These are phyloP conservation scores for Umbelopsis ramanniana DNA, from an alignment of 192 early-diverging fungal genomes.

Conservation along the genomic window DNA sequence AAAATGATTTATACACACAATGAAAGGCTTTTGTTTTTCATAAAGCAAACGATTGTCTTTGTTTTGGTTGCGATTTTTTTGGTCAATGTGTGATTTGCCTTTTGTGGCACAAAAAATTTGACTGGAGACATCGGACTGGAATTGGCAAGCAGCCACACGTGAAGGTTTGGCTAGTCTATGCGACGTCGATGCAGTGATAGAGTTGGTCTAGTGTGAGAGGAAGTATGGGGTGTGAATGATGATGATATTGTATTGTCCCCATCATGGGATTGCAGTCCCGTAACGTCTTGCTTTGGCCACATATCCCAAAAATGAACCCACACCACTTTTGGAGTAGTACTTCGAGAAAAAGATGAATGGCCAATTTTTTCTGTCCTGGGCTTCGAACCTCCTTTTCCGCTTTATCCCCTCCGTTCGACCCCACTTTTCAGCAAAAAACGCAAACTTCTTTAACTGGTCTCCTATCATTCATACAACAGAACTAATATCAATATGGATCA, in stretches of 20 bases:
- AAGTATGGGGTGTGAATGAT: neutral
- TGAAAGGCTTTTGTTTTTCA: too few relatives aligned
- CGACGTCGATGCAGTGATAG: neutral
- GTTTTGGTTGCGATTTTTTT: too few relatives aligned
- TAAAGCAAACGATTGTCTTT: too few relatives aligned
- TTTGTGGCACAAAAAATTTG: constrained; percentile 21
- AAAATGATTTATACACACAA: too few relatives aligned
- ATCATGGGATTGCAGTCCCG: too few relatives aligned
- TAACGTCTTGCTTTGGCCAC: too few relatives aligned
- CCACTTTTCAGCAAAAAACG: neutral
- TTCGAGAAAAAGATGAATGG: too few relatives aligned
- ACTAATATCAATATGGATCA: constrained; percentile 1
- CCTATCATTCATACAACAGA: neutral
- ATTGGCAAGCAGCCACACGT: constrained; percentile 6
- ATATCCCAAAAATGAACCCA: too few relatives aligned
- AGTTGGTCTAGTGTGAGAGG: neutral
- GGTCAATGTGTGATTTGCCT: neutral
- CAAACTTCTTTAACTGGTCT: neutral
- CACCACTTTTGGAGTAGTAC: too few relatives aligned
- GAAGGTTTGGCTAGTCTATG: neutral
- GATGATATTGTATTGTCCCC: neutral
- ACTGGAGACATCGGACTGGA: constrained; percentile 10
- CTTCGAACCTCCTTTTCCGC: too few relatives aligned
- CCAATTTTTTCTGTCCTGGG: too few relatives aligned
- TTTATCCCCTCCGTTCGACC: too few relatives aligned